Conservation (phyloP, 2,329 filamentous ascomycete species). For the Botryosphaeria agaves region DNA sequence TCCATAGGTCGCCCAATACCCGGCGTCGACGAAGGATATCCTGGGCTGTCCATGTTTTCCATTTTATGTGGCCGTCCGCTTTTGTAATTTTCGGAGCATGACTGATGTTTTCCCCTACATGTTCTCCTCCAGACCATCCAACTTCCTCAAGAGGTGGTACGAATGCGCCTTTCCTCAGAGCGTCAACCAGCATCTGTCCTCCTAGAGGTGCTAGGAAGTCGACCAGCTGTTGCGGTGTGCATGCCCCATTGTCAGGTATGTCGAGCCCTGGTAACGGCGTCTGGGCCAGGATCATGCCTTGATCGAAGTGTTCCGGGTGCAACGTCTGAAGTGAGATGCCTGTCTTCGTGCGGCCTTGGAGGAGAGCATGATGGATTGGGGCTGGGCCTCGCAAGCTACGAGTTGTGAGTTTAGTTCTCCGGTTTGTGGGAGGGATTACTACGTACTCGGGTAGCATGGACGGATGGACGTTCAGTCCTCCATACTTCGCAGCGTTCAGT, state of each 20-base stretch:
- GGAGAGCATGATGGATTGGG: slow-evolving; percentile 70
- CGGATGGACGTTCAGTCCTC: slow-evolving; percentile 85
- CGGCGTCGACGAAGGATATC: slow-evolving; percentile 38
- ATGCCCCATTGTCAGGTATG: slow-evolving; percentile 29
- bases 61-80: slow-evolving; percentile 45
- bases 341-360: slow-evolving; percentile 41
- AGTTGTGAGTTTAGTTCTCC: not conserved
- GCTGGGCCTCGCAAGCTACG: slow-evolving; percentile 64
- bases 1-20: slow-evolving; percentile 54
- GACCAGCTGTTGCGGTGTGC: slow-evolving; percentile 33
- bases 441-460: slow-evolving; percentile 79
- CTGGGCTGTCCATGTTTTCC: slow-evolving; percentile 33
- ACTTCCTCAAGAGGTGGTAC: slow-evolving; percentile 38
- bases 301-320: slow-evolving; percentile 59
- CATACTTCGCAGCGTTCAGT: slow-evolving; percentile 53
- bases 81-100: slow-evolving; percentile 61
- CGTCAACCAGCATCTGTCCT: slow-evolving; percentile 51
- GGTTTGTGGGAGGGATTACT: slow-evolving; percentile 8
- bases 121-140: slow-evolving; percentile 11
- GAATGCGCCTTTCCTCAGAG: slow-evolving; percentile 45
- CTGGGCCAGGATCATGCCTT: slow-evolving; percentile 58
- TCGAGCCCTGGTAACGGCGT: slow-evolving; percentile 33
- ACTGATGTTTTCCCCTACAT: slow-evolving; percentile 12
- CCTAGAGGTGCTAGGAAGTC: slow-evolving; percentile 44
- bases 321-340: slow-evolving; percentile 82